Percentiles rank a stretch among this genome's conserved stretches.
Evolutionary conservation across 2,329 filamentous ascomycete species (phyloP).

Genomic region (Claviceps spartinae): DNA sequence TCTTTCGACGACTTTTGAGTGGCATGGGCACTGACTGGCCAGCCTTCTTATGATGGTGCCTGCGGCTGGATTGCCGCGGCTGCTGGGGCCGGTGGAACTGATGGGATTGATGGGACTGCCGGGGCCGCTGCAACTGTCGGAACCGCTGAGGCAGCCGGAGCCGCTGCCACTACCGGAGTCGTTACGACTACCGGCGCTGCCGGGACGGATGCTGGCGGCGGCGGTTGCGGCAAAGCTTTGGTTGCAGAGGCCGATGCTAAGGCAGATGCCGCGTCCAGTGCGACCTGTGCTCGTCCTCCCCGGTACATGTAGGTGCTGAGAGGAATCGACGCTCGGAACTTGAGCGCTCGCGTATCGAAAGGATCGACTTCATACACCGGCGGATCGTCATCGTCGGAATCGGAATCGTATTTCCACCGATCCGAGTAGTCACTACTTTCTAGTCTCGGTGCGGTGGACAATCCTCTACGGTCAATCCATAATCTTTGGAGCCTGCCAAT

Average conservation of each 20-base stretch:
- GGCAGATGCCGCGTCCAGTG: conserved; percentile 15
- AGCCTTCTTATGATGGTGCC: conserved; percentile 12
- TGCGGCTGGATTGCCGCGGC: conserved; percentile 12
- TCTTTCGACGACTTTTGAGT: conserved; percentile 1
- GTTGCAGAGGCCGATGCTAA: conserved; percentile 8
- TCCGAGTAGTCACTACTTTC: conserved; percentile 38
- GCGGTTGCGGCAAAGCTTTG: not conserved
- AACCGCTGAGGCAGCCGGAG: not conserved
- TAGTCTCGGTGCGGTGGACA: conserved; percentile 33
- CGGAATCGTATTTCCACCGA: conserved; percentile 76
- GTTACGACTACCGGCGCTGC: not conserved
- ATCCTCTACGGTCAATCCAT: conserved; percentile 74
- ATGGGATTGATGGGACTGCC: conserved; percentile 8
- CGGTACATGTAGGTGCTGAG: conserved; percentile 30
- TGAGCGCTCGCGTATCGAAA: conserved; percentile 44
- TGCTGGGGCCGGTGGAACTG: conserved; percentile 1
- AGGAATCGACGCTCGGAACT: conserved; percentile 46
- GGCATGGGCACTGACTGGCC: not conserved
- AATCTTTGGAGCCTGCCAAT: conserved; percentile 73
- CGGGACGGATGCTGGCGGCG: not conserved
- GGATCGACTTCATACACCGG: conserved; percentile 65
- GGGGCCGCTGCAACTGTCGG: not conserved
- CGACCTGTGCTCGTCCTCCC: conserved; percentile 22
- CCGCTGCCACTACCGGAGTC: not conserved
- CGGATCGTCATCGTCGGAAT: conserved; percentile 72